phyloP scores from a whole-genome alignment of 2,329 filamentous ascomycete species.

The Fusarium nisikadoi region DNA sequence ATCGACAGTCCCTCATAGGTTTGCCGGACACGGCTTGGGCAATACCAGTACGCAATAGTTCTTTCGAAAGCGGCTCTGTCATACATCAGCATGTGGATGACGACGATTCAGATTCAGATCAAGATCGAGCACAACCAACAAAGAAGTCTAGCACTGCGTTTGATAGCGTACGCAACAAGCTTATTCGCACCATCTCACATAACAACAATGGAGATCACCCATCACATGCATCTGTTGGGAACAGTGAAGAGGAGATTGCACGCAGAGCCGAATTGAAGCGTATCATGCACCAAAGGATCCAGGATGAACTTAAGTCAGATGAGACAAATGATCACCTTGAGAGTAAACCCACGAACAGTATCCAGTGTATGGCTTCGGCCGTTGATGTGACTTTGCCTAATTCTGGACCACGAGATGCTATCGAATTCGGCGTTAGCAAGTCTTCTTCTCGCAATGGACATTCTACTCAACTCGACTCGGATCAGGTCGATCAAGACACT shows the following conservation, averaged over 20 bases:
- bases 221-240: constrained; percentile 55
- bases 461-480: not conserved
- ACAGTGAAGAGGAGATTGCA: constrained; percentile 63
- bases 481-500: constrained; percentile 2
- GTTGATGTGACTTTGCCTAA: constrained; percentile 47
- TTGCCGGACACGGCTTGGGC: constrained; percentile 26
- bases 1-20: constrained; percentile 18
- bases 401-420: constrained; percentile 59
- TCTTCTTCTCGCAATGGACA: constrained; percentile 3
- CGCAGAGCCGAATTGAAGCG: constrained; percentile 66
- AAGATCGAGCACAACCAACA: constrained; percentile 38
- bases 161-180: constrained; percentile 56
- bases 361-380: constrained; percentile 40
- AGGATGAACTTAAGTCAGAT: constrained; percentile 65
- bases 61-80: constrained; percentile 1
- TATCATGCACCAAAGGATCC: constrained; percentile 66
- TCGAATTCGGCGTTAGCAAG: constrained; percentile 55
- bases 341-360: constrained; percentile 42
- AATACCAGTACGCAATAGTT: constrained; percentile 1
- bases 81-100: constrained; percentile 45
- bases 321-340: constrained; percentile 50
- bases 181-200: constrained; percentile 59
- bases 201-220: constrained; percentile 54
- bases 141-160: constrained; percentile 55
- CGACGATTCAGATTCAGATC: constrained; percentile 56